phyloP scores from a whole-genome alignment of 768 basidiomycete species.

The Boletus reticulatus region DNA sequence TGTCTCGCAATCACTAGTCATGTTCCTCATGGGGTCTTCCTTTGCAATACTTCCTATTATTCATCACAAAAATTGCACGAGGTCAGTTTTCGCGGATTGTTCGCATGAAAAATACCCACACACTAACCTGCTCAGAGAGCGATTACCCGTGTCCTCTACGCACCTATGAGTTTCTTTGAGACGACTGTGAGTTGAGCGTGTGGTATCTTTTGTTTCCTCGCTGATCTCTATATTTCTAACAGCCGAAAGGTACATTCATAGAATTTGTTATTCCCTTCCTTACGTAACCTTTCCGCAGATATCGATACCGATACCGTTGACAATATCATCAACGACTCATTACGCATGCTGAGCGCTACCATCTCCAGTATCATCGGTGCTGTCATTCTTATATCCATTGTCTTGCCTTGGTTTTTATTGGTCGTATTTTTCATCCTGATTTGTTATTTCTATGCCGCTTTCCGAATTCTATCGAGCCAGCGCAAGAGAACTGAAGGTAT shows the following conservation, averaged over 20 bases:
- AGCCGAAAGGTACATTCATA: conserved; percentile 70
- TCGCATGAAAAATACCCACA: not conserved
- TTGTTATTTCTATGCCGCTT: conserved; percentile 67
- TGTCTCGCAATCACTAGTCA: conserved; percentile 61
- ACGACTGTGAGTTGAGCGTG: conserved; percentile 52
- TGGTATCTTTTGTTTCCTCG: not conserved
- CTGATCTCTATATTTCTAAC: conserved; percentile 9
- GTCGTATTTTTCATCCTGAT: conserved; percentile 58
- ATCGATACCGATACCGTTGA: conserved; percentile 84
- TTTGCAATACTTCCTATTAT: conserved; percentile 70
- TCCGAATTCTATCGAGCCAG: conserved; percentile 85
- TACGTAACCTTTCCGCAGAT: conserved; percentile 34
- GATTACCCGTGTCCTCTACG: conserved; percentile 70
- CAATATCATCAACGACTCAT: conserved; percentile 69
- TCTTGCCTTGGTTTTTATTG: conserved; percentile 85
- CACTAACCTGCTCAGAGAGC: conserved; percentile 42
- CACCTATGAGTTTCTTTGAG: conserved; percentile 90
- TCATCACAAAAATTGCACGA: conserved; percentile 70
- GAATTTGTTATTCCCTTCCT: not conserved
- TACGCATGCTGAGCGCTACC: conserved; percentile 71
- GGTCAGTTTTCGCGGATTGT: conserved; percentile 32
- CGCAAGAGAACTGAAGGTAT: conserved; percentile 81
- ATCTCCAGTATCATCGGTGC: conserved; percentile 67
- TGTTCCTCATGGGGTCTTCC: conserved; percentile 64
- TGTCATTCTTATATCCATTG: conserved; percentile 71